phyloP scores from a whole-genome alignment of 2,329 filamentous ascomycete species.

The Camillea tinctor region DNA sequence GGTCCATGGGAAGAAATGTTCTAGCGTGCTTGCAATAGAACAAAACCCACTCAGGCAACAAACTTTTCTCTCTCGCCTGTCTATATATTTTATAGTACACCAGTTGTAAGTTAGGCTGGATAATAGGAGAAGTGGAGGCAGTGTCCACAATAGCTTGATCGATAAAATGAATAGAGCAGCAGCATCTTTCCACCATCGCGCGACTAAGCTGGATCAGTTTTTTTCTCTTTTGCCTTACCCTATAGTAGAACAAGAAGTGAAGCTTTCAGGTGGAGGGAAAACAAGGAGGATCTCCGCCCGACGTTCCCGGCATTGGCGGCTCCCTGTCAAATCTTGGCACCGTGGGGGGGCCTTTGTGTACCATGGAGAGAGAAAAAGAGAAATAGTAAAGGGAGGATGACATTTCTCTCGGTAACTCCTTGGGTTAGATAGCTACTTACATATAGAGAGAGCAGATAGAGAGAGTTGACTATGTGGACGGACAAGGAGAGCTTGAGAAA shows the following conservation, averaged over 20 bases:
- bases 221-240: neutral
- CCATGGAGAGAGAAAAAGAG: too few species aligned
- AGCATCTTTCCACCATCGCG: neutral
- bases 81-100: neutral
- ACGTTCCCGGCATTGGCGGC: neutral
- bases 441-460: too few species aligned
- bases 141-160: neutral
- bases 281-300: neutral
- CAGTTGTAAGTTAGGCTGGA: neutral
- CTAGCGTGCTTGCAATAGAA: neutral
- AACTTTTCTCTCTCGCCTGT: neutral
- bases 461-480: too few species aligned
- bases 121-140: neutral
- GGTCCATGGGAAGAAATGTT: too few species aligned
- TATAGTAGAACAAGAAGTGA: neutral
- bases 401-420: too few species aligned
- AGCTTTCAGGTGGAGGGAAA: neutral
- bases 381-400: too few species aligned
- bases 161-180: neutral
- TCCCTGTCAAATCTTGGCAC: neutral
- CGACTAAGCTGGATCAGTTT: neutral
- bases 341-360: neutral
- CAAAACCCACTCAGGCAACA: neutral
- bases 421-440: too few species aligned
- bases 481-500: too few species aligned